Percentiles rank a stretch among this genome's conserved stretches.
These are phyloP conservation scores for Catharanthus roseus DNA, from an alignment of 257 asterid species.

Conservation along the genomic window DNA sequence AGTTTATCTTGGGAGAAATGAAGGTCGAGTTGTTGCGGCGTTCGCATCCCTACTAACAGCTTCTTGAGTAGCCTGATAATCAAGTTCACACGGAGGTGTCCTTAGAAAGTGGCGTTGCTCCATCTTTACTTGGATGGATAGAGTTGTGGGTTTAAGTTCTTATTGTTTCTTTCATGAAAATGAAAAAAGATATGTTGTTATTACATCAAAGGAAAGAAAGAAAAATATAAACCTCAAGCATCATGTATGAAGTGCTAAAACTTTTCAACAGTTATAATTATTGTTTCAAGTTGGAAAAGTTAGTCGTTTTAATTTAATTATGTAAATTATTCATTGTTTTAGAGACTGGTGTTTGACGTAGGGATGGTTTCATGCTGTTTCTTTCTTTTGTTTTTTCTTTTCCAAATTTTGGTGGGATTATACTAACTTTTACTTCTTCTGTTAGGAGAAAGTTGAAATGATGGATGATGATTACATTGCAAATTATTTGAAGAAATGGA, in stretches of 20 bases:
- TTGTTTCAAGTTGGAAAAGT: not conserved
- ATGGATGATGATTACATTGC: slow-evolving; percentile 2
- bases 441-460: not conserved
- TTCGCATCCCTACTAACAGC: not conserved
- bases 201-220: not conserved
- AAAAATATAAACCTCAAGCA: not conserved
- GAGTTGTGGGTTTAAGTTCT: not conserved
- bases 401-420: not conserved
- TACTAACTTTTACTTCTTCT: not conserved
- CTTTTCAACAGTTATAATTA: not conserved
- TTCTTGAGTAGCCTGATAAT: not conserved
- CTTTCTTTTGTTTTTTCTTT: not conserved
- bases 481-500: not conserved
- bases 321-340: not conserved
- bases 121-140: not conserved
- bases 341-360: not conserved
- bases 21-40: not conserved
- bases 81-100: not conserved
- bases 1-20: not conserved
- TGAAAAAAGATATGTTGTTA: not conserved
- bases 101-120: not conserved
- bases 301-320: not conserved
- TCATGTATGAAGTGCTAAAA: not conserved
- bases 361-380: not conserved
- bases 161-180: not conserved